Base-by-base conservation (phyloP, 129 eudicot genomes). In the Centrapalus pauciflorus region DNA sequence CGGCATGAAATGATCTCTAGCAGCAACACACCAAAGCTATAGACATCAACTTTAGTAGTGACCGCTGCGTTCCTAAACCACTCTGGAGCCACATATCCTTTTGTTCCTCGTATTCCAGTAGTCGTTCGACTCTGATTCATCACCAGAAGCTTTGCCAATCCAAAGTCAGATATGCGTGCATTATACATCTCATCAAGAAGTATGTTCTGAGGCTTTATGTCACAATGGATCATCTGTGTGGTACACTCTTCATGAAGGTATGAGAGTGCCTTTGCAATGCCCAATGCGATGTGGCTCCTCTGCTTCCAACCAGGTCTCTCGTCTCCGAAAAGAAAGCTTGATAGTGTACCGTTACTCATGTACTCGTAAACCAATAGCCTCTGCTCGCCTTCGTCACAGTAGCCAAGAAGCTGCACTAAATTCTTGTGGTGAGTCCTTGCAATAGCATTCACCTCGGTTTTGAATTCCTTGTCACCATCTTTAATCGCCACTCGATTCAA, bases 181-280 rank as follows among this genome's bases (percentile, higher is more conserved):
- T n/a, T n/a, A n/a, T n/a, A n/a, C n/a, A n/a, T n/a, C n/a, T n/a
- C n/a, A n/a, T n/a, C n/a, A n/a, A n/a, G n/a, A n/a, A n/a, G n/a
- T n/a, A n/a, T n/a, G n/a, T n/a, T n/a, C n/a, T n/a, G n/a, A 13
- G 87, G 83, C 76, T 78, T 82, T 38, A 82, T 77, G 37, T 82
- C 87, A 23, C 87, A 77, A 30, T 82, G 87, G 65, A 82, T 82
- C 10, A 82, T 82, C 34, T 71, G 78, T 0, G 77, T 72, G 25
- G 51, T 78, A 81, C 85, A 77, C 38, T 80, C 82, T 38, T 85
- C 87, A 51, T 85, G 90, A 16, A 81, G 65, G 58, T 85, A 85
- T 16, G 43, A 10, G 11, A 80, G 80, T 35, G 80, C 84, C 46
- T 59, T 63, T 1, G 84, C 80, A 2, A 74, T 65, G 0, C 71